Evolutionary conservation across 2,329 filamentous ascomycete genomes (phyloP).

Genomic region (Parastagonospora nodorum): DNA sequence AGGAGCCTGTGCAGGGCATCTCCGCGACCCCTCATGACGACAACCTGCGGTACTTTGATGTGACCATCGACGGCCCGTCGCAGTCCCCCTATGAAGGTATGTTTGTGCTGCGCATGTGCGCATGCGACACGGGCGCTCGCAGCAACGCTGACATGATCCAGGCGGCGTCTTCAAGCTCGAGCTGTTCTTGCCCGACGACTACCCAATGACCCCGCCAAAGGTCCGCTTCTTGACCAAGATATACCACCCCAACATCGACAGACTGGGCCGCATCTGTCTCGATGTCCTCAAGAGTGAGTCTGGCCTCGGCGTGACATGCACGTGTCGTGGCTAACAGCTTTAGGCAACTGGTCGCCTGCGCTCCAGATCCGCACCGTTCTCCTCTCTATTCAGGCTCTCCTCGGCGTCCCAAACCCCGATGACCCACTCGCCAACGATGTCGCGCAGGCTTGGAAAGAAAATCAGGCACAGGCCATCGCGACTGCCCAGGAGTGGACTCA

Average conservation of each 20-base stretch:
- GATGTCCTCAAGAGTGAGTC: constrained; percentile 92
- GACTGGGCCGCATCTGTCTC: constrained; percentile 93
- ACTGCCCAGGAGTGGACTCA: constrained; percentile 92
- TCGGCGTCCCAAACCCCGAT: constrained; percentile 95
- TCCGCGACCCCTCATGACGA: constrained; percentile 95
- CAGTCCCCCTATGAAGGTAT: constrained; percentile 94
- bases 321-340: constrained; percentile 6
- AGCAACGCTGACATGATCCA: constrained; percentile 35
- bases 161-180: constrained; percentile 94
- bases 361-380: constrained; percentile 97
- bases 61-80: constrained; percentile 89
- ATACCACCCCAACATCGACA: constrained; percentile 99
- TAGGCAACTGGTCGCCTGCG: constrained; percentile 98
- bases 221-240: constrained; percentile 99
- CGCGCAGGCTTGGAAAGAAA: constrained; percentile 96
- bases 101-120: constrained; percentile 20
- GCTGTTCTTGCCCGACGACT: constrained; percentile 96
- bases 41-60: constrained; percentile 97
- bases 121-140: background rate
- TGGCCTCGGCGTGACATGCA: background rate
- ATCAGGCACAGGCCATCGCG: constrained; percentile 88
- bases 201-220: constrained; percentile 98
- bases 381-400: constrained; percentile 95
- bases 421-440: constrained; percentile 98
- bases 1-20: constrained; percentile 95